A percentile compares a stretch with the other conserved stretches of the same genome.
Evolutionary conservation across 2,329 filamentous ascomycete genomes (phyloP).

Genomic region (Pseudogymnoascus sp.): DNA sequence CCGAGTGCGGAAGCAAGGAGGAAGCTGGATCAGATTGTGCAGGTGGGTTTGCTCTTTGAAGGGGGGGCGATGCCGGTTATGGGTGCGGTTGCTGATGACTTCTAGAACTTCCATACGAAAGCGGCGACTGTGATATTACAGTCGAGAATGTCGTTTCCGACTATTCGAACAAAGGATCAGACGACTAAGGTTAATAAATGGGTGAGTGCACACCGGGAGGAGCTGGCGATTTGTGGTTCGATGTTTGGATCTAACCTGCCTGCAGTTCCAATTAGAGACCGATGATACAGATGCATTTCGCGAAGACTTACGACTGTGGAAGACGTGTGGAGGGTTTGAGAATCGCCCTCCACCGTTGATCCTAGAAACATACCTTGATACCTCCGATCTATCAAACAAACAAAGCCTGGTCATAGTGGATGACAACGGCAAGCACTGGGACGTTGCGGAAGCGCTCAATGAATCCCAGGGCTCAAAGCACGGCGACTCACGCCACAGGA

Average conservation of each 20-base stretch:
- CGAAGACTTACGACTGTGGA: constrained; percentile 77
- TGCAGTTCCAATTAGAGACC: constrained; percentile 87
- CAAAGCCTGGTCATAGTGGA: constrained; percentile 85
- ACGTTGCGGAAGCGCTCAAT: constrained; percentile 77
- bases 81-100: constrained; percentile 20
- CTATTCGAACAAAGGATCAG: constrained; percentile 47
- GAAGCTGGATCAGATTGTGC: constrained; percentile 89
- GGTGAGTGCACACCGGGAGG: constrained; percentile 46
- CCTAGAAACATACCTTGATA: constrained; percentile 85
- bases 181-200: constrained; percentile 71
- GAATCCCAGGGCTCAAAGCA: constrained; percentile 43
- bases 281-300: constrained; percentile 84
- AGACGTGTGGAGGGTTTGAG: constrained; percentile 65
- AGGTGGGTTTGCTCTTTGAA: constrained; percentile 46
- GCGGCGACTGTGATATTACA: constrained; percentile 76
- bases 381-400: constrained; percentile 67
- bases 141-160: constrained; percentile 60
- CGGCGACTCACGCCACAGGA: constrained; percentile 18
- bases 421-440: constrained; percentile 84
- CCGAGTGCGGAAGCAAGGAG: constrained; percentile 59
- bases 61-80: constrained; percentile 13
- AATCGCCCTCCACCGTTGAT: constrained; percentile 74
- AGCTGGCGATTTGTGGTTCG: neutral
- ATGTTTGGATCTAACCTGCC: neutral
- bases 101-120: constrained; percentile 85